Conservation (phyloP, 352 stramenopile genomes). For the Aphanomyces stellatus region DNA sequence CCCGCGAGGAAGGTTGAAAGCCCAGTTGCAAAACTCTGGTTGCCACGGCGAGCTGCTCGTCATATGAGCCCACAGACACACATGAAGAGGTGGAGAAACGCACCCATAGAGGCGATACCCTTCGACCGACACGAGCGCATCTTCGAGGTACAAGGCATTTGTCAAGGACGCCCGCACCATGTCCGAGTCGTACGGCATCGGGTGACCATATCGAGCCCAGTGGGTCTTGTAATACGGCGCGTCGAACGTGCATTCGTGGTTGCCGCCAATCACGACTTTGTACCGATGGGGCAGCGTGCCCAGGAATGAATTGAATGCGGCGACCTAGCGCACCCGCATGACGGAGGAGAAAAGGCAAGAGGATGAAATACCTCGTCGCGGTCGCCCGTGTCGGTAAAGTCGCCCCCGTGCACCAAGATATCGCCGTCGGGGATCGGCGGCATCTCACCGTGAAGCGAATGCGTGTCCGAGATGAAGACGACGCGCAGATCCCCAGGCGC, state of each 20-base stretch:
- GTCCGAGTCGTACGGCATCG: conserved; percentile 47
- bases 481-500: conserved; percentile 24
- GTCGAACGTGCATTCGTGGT: conserved; percentile 45
- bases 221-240: conserved; percentile 49
- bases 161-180: conserved; percentile 66
- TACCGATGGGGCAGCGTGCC: conserved; percentile 20
- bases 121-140: conserved; percentile 61
- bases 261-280: conserved; percentile 25
- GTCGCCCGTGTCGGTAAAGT: conserved; percentile 45
- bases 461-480: conserved; percentile 78
- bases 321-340: conserved; percentile 13
- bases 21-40: conserved; percentile 78
- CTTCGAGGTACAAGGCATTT: conserved; percentile 68
- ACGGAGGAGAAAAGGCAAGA: not conserved
- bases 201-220: conserved; percentile 68
- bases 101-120: conserved; percentile 69
- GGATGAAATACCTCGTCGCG: conserved; percentile 18
- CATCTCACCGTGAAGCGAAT: conserved; percentile 63
- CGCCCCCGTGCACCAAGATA: conserved; percentile 46
- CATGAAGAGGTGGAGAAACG: not conserved
- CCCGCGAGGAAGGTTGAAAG: conserved; percentile 63
- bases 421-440: conserved; percentile 26
- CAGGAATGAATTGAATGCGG: conserved; percentile 21
- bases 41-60: conserved; percentile 53
- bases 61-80: not conserved